Evolutionary conservation across 352 stramenopile genomes (phyloP), one percentile per base, ranked within the genome.

Genomic region (Pythium pyrilobum): DNA sequence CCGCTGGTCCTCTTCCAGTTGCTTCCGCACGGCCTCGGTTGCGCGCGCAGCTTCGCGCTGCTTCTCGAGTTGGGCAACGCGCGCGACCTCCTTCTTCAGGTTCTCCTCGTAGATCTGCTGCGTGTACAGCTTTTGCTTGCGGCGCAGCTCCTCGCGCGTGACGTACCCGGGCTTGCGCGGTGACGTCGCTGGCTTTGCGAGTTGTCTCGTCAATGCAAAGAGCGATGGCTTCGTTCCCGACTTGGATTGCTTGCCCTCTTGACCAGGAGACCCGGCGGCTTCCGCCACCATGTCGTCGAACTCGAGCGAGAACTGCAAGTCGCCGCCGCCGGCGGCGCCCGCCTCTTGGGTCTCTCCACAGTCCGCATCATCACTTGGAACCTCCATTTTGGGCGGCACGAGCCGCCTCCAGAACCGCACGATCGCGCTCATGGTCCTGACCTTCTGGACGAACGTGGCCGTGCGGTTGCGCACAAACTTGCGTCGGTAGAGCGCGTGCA

Each of bases 401-500:
- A 83, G 37, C 1, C 43, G 24, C 16, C 54, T 41, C 74, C 72
- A 87, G 38, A 75, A 84, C 7, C 21, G 45, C 2, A 60, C 38
- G 41, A 81, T 57, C 1, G 61, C 68, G 13, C 66, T 41, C 25
- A 72, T 49, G 31, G 34, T 69, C 20, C 56, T 59, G 5, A 77
- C 21, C 0, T 70, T 56, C 2, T 56, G 66, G 9, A 87, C 73
- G 11, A 71, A 11, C 11, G 54, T 33, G 5, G 62, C 64, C 11
- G 85, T 49, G 3, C 70, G 66, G 24, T 57, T 57, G 23, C 72
- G 72, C 21, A 85, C 65, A 51, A 81, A 87, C 40, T 82, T 84
- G 38, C 75, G 81, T 10, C 74, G 69, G 25, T 87, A 87, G 5
- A 87, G 39, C n/a, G 74, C 77, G 24, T 65, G 63, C 32, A 87